A percentile compares a stretch with the other conserved stretches of the same genome.
These are phyloP conservation scores for Cytospora piceae DNA, from an alignment of 2,329 filamentous ascomycete genomes.

Conservation along the genomic window DNA sequence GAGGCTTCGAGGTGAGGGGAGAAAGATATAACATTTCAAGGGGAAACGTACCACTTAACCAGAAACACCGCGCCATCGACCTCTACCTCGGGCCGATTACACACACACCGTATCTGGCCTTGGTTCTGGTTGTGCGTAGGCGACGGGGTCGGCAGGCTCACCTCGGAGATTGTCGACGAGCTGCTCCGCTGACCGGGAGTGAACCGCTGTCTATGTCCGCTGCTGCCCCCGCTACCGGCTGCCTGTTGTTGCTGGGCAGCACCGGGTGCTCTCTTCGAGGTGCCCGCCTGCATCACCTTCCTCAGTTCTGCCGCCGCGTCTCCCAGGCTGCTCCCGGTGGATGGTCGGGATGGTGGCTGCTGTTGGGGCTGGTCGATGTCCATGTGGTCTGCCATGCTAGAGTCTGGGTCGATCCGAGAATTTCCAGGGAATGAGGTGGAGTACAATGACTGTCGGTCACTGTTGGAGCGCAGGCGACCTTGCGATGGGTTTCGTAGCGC, in stretches of 20 bases:
- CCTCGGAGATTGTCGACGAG: slow-evolving; percentile 52
- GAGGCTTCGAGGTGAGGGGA: too few relatives aligned
- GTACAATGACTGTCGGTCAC: slow-evolving; percentile 16
- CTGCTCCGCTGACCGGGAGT: slow-evolving; percentile 38
- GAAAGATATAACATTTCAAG: not conserved
- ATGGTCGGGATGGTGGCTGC: slow-evolving; percentile 14
- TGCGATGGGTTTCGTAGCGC: slow-evolving; percentile 38
- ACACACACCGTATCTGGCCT: slow-evolving; percentile 60
- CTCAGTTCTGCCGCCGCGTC: slow-evolving; percentile 65
- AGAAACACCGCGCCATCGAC: slow-evolving; percentile 57
- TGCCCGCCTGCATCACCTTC: slow-evolving; percentile 54
- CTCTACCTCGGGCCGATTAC: slow-evolving; percentile 49
- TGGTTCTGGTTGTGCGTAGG: slow-evolving; percentile 41
- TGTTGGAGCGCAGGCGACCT: slow-evolving; percentile 18
- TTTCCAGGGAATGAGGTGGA: slow-evolving; percentile 9
- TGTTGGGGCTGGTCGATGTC: slow-evolving; percentile 23
- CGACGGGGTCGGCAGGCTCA: slow-evolving; percentile 52
- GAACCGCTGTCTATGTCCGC: slow-evolving; percentile 44
- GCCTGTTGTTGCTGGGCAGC: slow-evolving; percentile 14
- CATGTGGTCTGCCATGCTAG: slow-evolving; percentile 17
- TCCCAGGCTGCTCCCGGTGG: slow-evolving; percentile 39
- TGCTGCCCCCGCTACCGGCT: slow-evolving; percentile 35
- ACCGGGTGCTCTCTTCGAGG: slow-evolving; percentile 40
- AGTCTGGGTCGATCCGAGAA: not conserved
- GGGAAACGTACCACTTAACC: slow-evolving; percentile 62